These are phyloP conservation scores for Pythium folliculosum DNA, from an alignment of 352 stramenopile genomes.

Conservation along the genomic window DNA sequence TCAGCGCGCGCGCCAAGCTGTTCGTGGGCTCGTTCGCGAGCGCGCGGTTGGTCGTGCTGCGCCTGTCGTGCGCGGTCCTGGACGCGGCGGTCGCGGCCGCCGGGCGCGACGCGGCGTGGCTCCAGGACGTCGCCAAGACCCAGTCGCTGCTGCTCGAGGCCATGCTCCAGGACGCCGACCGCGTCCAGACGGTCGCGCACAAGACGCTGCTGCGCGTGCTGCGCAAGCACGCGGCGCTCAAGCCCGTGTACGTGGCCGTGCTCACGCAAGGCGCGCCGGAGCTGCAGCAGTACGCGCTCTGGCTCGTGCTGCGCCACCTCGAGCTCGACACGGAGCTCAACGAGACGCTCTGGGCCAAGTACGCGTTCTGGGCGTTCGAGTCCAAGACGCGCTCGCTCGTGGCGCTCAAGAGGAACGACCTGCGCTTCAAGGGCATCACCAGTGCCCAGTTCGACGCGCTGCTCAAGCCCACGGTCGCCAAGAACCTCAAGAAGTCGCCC, in stretches of 20 bases:
- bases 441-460: slow-evolving; percentile 62
- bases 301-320: slow-evolving; percentile 47
- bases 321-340: slow-evolving; percentile 34
- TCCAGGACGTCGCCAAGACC: slow-evolving; percentile 44
- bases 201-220: slow-evolving; percentile 50
- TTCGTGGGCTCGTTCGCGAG: slow-evolving; percentile 56
- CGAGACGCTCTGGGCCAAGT: slow-evolving; percentile 55
- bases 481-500: slow-evolving; percentile 84
- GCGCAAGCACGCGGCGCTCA: slow-evolving; percentile 42
- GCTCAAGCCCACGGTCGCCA: slow-evolving; percentile 63
- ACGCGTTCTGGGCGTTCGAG: slow-evolving; percentile 79
- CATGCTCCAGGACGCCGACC: slow-evolving; percentile 47
- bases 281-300: slow-evolving; percentile 64
- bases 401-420: slow-evolving; percentile 39
- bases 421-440: slow-evolving; percentile 56
- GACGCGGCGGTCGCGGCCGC: slow-evolving; percentile 27
- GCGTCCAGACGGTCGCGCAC: slow-evolving; percentile 43
- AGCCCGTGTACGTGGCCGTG: slow-evolving; percentile 43
- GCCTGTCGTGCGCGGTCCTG: slow-evolving; percentile 58
- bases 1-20: slow-evolving; percentile 38
- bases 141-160: slow-evolving; percentile 65
- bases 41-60: slow-evolving; percentile 56
- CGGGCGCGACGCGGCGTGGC: slow-evolving; percentile 30
- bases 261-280: slow-evolving; percentile 36
- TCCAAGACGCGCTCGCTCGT: slow-evolving; percentile 59